A percentile compares a stretch with the other conserved stretches of the same genome.
These are phyloP conservation scores for Apiotrichum porosum DNA, from an alignment of 1,284 basidiomycete species.

Conservation along the genomic window DNA sequence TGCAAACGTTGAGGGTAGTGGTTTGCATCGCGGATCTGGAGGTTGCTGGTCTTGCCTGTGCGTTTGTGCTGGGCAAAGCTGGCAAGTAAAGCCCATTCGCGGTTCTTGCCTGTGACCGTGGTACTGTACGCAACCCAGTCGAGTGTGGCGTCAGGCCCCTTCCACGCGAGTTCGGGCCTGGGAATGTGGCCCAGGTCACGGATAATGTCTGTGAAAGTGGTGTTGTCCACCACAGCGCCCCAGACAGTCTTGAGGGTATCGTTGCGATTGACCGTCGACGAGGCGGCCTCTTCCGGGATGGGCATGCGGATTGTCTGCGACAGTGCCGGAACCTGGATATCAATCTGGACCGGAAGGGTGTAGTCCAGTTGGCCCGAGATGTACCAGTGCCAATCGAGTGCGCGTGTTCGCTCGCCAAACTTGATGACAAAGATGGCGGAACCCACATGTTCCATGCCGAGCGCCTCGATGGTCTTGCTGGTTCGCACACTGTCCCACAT, in stretches of 20 bases:
- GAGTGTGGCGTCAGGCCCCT: conserved; percentile 28
- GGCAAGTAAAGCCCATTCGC: conserved; percentile 42
- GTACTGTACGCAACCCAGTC: conserved; percentile 43
- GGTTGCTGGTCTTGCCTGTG: conserved; percentile 11
- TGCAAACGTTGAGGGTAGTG: conserved; percentile 30
- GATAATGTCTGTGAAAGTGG: conserved; percentile 26
- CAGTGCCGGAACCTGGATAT: conserved; percentile 36
- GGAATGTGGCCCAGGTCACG: conserved; percentile 17
- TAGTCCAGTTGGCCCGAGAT: conserved; percentile 40
- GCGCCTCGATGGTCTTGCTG: conserved; percentile 4
- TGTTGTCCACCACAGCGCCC: conserved; percentile 27
- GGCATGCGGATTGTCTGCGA: conserved; percentile 31
- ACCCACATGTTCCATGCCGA: conserved; percentile 8
- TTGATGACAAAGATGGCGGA: conserved; percentile 39
- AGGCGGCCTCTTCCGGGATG: conserved; percentile 30
- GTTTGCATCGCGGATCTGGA: conserved; percentile 38
- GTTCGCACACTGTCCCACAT: conserved; percentile 3
- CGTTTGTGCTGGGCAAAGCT: conserved; percentile 24
- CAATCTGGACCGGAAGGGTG: conserved; percentile 33
- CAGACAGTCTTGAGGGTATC: conserved; percentile 27
- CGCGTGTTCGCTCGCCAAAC: conserved; percentile 36
- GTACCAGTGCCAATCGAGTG: conserved; percentile 48
- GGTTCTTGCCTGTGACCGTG: conserved; percentile 29
- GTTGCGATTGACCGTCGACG: conserved; percentile 18
- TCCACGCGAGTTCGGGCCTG: conserved; percentile 42